Percentiles rank a stretch among this genome's conserved stretches.
Conservation (phyloP, 1,284 basidiomycete genomes). For the Boletus semigastroideus region DNA sequence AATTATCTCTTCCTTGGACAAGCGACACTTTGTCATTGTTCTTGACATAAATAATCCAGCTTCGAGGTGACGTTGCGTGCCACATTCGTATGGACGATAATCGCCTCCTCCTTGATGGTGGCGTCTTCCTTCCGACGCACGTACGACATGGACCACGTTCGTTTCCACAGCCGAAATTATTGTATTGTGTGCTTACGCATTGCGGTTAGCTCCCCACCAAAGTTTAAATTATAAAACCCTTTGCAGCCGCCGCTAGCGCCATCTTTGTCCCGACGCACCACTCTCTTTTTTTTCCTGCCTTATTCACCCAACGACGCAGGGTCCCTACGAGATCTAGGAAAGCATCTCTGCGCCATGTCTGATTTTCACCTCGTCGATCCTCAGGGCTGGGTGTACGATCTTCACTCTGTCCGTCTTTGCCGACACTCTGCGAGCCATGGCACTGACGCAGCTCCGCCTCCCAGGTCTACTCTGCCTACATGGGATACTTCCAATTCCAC, state of each 20-base stretch:
- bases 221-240: slow-evolving; percentile 23
- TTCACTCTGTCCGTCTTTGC: slow-evolving; percentile 65
- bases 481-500: slow-evolving; percentile 78
- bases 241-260: background rate
- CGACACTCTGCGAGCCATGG: background rate
- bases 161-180: slow-evolving; percentile 17
- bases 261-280: background rate
- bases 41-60: too few species aligned
- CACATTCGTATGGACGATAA: background rate
- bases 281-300: background rate
- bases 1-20: too few species aligned
- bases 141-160: slow-evolving; percentile 13
- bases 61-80: too few species aligned
- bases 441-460: slow-evolving; percentile 1
- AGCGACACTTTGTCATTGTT: too few species aligned
- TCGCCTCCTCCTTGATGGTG: slow-evolving; percentile 13
- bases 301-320: background rate
- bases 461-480: slow-evolving; percentile 81
- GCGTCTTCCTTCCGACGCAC: slow-evolving; percentile 20
- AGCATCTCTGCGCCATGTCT: slow-evolving; percentile 41
- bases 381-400: slow-evolving; percentile 78
- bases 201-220: slow-evolving; percentile 9
- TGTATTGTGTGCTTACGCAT: slow-evolving; percentile 15
- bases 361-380: slow-evolving; percentile 76
- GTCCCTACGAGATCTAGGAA: background rate